Evolutionary conservation across 495 filamentous ascomycete species (phyloP).

Genomic region (Penicillium arizonense): DNA sequence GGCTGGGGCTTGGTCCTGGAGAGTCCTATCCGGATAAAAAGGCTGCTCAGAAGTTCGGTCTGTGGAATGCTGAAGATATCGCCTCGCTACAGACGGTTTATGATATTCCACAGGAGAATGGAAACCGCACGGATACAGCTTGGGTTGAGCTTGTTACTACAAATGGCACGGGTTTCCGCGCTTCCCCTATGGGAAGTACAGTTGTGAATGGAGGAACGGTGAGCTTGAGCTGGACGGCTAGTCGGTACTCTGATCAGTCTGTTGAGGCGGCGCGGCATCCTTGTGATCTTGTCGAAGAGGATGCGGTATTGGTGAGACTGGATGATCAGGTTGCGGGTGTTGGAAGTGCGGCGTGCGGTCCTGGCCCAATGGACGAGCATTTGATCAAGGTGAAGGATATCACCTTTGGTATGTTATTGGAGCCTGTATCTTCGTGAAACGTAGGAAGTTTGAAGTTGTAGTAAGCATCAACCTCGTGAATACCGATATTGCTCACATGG

Average conservation of each 20-base stretch:
- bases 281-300: slow-evolving; percentile 54
- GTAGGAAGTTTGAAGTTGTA: no score
- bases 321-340: slow-evolving; percentile 57
- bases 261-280: slow-evolving; percentile 59
- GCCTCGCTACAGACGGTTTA: slow-evolving; percentile 54
- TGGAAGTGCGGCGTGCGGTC: slow-evolving; percentile 62
- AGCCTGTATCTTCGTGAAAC: background rate
- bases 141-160: slow-evolving; percentile 51
- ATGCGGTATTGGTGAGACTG: slow-evolving; percentile 55
- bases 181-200: slow-evolving; percentile 8
- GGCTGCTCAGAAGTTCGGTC: slow-evolving; percentile 49
- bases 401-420: background rate
- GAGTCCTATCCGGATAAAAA: slow-evolving; percentile 64
- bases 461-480: no score
- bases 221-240: slow-evolving; percentile 49
- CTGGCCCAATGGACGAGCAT: slow-evolving; percentile 53
- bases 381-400: slow-evolving; percentile 21
- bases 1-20: slow-evolving; percentile 63
- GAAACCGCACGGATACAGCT: slow-evolving; percentile 58
- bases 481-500: no score
- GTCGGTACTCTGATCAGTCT: slow-evolving; percentile 49
- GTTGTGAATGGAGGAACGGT: background rate
- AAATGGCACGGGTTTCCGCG: slow-evolving; percentile 35
- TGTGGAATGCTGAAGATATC: slow-evolving; percentile 39
- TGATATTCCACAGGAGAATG: slow-evolving; percentile 63